A percentile compares a stretch with the other conserved stretches of the same genome.
Conservation (phyloP, 176 grass and related monocot species). For the Paspalum notatum region DNA sequence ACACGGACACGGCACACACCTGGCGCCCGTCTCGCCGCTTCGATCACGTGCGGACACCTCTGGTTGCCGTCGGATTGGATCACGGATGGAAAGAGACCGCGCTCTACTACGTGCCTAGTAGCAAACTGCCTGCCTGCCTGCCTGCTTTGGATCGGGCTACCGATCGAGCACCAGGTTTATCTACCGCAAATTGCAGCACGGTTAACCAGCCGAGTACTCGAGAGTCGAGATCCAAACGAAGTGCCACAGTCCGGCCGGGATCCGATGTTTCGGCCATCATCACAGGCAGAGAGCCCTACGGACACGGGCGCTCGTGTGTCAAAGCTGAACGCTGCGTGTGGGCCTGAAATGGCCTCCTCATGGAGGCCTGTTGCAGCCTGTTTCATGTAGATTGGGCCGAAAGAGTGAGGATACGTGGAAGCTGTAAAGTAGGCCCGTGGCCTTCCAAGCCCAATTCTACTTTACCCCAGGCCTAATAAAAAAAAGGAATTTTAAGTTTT, state of each 20-base stretch:
- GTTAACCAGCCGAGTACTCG: too few species aligned
- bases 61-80: conserved; percentile 17
- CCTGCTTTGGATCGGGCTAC: too few species aligned
- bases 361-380: background rate
- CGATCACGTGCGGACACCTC: conserved; percentile 12
- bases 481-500: too few species aligned
- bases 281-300: background rate
- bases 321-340: background rate
- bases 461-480: too few species aligned
- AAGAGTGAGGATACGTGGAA: too few species aligned
- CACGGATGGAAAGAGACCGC: too few species aligned
- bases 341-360: background rate
- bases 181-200: too few species aligned
- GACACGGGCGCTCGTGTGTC: background rate
- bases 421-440: background rate
- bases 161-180: too few species aligned
- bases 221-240: background rate
- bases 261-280: background rate
- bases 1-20: background rate
- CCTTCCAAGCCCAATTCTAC: background rate
- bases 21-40: background rate
- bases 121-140: too few species aligned
- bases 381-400: background rate
- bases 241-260: background rate
- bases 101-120: too few species aligned